Conservation (phyloP, 2,329 filamentous ascomycete genomes). For the Pseudogymnoascus sp. region DNA sequence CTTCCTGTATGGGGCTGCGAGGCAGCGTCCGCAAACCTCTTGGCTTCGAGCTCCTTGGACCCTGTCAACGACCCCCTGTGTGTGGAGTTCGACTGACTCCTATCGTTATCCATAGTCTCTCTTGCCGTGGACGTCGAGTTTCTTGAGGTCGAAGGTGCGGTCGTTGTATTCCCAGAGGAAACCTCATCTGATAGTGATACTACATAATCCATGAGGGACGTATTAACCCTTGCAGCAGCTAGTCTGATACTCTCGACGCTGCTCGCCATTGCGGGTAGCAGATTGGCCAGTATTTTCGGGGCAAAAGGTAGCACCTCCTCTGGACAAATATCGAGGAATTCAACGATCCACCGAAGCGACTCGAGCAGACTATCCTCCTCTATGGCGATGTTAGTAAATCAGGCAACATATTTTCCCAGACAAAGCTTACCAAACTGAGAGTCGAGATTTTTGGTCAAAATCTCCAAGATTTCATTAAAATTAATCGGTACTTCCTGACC, state of each 20-base stretch:
- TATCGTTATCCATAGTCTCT: slow-evolving; percentile 25
- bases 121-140: slow-evolving; percentile 34
- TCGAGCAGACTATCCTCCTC: slow-evolving; percentile 90
- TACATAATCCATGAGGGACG: slow-evolving; percentile 86
- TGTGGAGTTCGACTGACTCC: slow-evolving; percentile 26
- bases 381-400: slow-evolving; percentile 26
- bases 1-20: slow-evolving; percentile 36
- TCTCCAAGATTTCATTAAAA: slow-evolving; percentile 83
- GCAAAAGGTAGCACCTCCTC: slow-evolving; percentile 95
- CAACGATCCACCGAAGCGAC: slow-evolving; percentile 88
- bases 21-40: slow-evolving; percentile 43
- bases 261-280: slow-evolving; percentile 89
- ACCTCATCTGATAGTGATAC: slow-evolving; percentile 72
- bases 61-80: slow-evolving; percentile 32
- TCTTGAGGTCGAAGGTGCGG: slow-evolving; percentile 31
- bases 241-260: slow-evolving; percentile 81
- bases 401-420: neutral
- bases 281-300: slow-evolving; percentile 80
- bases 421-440: slow-evolving; percentile 57
- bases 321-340: slow-evolving; percentile 92
- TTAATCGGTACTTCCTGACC: slow-evolving; percentile 95
- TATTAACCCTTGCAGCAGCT: slow-evolving; percentile 82
- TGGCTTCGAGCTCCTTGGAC: slow-evolving; percentile 42
- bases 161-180: slow-evolving; percentile 33
- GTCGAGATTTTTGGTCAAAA: slow-evolving; percentile 80